Evolutionary conservation across 352 stramenopile genomes (phyloP), one percentile per base, ranked within the genome.

Genomic region (Phytophthora agathidicida): DNA sequence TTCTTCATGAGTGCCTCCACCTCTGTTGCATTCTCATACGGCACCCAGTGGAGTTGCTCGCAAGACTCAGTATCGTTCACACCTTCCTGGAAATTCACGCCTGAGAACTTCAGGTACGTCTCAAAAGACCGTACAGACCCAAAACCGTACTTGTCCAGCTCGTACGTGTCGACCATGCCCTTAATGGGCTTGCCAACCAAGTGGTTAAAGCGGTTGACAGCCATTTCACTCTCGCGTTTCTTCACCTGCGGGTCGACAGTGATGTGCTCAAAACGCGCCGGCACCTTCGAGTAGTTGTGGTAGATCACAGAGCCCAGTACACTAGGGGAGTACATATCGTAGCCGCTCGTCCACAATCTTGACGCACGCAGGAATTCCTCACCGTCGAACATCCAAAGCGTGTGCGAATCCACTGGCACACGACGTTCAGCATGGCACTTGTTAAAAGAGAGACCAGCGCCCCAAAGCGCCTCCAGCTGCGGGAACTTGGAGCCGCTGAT

Each of bases 401-500:
- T 93, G 51, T 94, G 85, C 41, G 83, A 85, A 43, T 94, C 85
- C 30, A 94, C 75, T 2, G 58, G 75, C 44, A 89, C 83, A 11
- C 81, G 81, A 16, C 71, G 77, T 67, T 94, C 85, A 8, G 85
- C 83, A 52, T 94, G 85, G 53, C 85, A 94, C 66, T 94, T 94
- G 71, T 74, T 83, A 45, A 92, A 94, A n/a, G 79, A 91, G 6
- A 94, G 60, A 14, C 85, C 85, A 19, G 81, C 85, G 19, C 85
- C 83, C 85, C 85, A 94, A 7, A 94, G 63, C 26, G 83, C 81
- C 26, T 68, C 70, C 20, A 95, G 45, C 62, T 93, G 83, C 13
- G 86, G 86, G 47, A 82, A 86, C 54, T 93, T 90, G 20, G 80
- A 81, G 30, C 47, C 61, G 19, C 57, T 77, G 51, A 93, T 94